Evolutionary conservation across 306 rosid species (phyloP).

Genomic region (Dryas octopetala): DNA sequence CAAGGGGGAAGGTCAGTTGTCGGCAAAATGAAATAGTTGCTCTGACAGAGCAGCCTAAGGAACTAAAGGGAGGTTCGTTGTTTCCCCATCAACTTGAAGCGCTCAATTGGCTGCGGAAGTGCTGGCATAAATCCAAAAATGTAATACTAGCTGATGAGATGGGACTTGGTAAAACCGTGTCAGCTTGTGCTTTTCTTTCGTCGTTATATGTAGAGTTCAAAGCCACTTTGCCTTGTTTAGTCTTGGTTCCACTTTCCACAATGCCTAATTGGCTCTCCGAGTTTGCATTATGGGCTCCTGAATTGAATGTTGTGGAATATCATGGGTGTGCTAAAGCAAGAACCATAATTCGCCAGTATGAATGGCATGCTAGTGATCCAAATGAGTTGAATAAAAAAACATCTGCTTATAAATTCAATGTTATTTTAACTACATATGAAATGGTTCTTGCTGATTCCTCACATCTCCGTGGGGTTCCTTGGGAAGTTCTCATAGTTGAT

Average conservation of each 20-base stretch:
- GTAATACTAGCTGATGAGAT: conserved; percentile 99
- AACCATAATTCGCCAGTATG: conserved; percentile 83
- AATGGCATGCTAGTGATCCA: conserved; percentile 89
- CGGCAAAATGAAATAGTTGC: conserved; percentile 61
- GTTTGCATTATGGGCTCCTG: conserved; percentile 89
- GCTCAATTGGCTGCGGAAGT: conserved; percentile 94
- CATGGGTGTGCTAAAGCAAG: conserved; percentile 99
- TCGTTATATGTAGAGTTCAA: conserved; percentile 86
- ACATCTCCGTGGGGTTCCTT: conserved; percentile 93
- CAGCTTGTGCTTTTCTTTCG: conserved; percentile 90
- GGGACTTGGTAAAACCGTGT: conserved; percentile 98
- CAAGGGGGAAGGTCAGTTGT: conserved; percentile 48
- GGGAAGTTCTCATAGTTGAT: conserved; percentile 99
- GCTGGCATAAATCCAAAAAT: conserved; percentile 94
- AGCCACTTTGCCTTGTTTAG: conserved; percentile 91
- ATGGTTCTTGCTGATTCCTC: conserved; percentile 97
- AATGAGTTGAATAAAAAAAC: conserved; percentile 65
- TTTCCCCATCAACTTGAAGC: conserved; percentile 99
- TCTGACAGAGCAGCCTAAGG: conserved; percentile 88
- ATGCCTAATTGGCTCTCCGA: conserved; percentile 99
- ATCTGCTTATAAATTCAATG: conserved; percentile 78
- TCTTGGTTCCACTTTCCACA: conserved; percentile 95
- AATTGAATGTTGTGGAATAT: conserved; percentile 93
- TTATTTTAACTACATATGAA: conserved; percentile 93
- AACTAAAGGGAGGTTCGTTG: conserved; percentile 89